Conservation (phyloP, 2,329 filamentous ascomycete genomes). For the Penicillium psychrosexuale region DNA sequence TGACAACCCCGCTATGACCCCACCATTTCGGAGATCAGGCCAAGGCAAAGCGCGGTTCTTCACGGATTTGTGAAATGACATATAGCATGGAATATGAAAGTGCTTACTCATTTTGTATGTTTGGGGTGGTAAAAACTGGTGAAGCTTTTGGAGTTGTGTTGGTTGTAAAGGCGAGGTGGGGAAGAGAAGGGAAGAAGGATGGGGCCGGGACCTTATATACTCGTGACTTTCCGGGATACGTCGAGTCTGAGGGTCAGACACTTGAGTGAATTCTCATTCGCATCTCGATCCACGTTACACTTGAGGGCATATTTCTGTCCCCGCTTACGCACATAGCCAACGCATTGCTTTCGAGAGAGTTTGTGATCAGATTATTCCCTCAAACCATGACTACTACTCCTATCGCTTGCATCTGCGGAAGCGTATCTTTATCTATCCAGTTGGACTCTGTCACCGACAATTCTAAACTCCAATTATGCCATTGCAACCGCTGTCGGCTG, state of each 20-base stretch:
- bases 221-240: constrained; percentile 21
- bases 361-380: neutral
- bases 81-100: neutral
- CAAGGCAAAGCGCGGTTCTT: neutral
- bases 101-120: constrained; percentile 28
- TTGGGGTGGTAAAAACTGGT: constrained; percentile 6
- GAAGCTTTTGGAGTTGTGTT: constrained; percentile 1
- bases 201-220: constrained; percentile 22
- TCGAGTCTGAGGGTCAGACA: neutral
- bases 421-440: constrained; percentile 22
- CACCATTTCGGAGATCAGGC: constrained; percentile 12
- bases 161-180: constrained; percentile 7
- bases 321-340: constrained; percentile 24
- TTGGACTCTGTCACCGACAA: constrained; percentile 22
- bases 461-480: constrained; percentile 44
- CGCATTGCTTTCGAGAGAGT: constrained; percentile 3
- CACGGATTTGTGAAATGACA: neutral
- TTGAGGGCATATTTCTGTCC: constrained; percentile 28
- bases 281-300: constrained; percentile 1
- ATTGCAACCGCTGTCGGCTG: constrained; percentile 52
- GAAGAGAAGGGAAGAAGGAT: constrained; percentile 4
- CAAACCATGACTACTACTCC: constrained; percentile 12
- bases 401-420: constrained; percentile 33
- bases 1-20: constrained; percentile 22
- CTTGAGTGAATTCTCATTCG: neutral